Percentiles rank a stretch among this genome's conserved stretches.
Conservation (phyloP, 331 rosid genomes). For the Quercus tomentella region DNA sequence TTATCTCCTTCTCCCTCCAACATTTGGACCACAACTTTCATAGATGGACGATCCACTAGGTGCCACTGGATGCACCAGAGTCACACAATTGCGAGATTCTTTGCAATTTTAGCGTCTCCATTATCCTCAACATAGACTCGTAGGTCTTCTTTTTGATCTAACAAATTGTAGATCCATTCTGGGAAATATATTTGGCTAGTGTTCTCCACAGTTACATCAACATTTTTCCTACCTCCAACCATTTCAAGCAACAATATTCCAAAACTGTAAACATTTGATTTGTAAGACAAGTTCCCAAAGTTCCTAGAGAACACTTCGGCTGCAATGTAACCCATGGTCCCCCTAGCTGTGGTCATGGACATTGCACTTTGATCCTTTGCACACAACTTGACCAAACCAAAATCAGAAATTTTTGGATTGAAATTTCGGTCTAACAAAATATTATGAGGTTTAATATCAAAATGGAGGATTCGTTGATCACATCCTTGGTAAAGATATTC, state of each 20-base stretch:
- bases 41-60: background rate
- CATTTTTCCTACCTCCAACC: background rate
- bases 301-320: slow-evolving; percentile 19
- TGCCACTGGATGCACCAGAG: background rate
- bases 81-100: background rate
- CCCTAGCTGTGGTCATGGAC: slow-evolving; percentile 18
- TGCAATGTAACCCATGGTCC: slow-evolving; percentile 29
- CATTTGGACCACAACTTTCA: background rate
- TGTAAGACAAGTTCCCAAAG: background rate
- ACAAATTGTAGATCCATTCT: background rate
- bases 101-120: background rate
- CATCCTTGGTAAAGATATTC: slow-evolving; percentile 47
- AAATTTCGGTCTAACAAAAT: slow-evolving; percentile 29
- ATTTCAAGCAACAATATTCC: background rate
- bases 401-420: slow-evolving; percentile 36
- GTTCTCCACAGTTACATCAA: background rate
- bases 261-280: background rate
- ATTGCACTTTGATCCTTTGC: slow-evolving; percentile 15
- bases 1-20: background rate
- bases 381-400: slow-evolving; percentile 30
- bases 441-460: slow-evolving; percentile 43
- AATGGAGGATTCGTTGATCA: slow-evolving; percentile 34
- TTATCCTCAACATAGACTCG: background rate
- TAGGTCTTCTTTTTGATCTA: slow-evolving; percentile 1
- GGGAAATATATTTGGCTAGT: background rate